Evolutionary conservation across 1,284 basidiomycete species (phyloP), one percentile per base, ranked within the genome.

Genomic region (Cryptococcus sp.): DNA sequence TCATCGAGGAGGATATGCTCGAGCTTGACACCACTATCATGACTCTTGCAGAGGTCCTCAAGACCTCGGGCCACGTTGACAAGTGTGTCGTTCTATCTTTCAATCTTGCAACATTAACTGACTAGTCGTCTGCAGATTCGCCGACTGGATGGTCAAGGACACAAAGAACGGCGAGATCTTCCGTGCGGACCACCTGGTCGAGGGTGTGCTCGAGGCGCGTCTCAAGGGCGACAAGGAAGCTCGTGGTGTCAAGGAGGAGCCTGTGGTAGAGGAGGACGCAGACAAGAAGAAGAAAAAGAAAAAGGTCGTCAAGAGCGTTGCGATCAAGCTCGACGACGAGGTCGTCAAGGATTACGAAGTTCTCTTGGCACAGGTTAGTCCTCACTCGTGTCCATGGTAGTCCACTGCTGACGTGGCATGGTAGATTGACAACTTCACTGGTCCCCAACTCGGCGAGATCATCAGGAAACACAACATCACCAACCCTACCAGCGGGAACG

Each of bases 61-160:
- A 98, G 80, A 90, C 95, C 0, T 98, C 93, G 35, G 96, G 96
- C 39, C 96, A 99, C 80, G 96, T 99, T 57, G 95, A 95, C 62
- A 88, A 95, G 71, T 77, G 58, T 56, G 73, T 65, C 0, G n/a
- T 16, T 39, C 20, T 17, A 42, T 51, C 27, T 6, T 47, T n/a
- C 5, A 23, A 3, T 16, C 47, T n/a, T 23, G n/a, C 45, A 47
- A 11, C 31, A 3, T 16, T 22, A 25, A n/a, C 27, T 40, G 42
- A 45, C 22, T 6, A 19, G 15, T 45, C n/a, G 2, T 45, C 23
- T 8, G 6, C 59, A 77, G 75, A 65, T 99, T 99, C 74, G 90
- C 95, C 19, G 96, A 99, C 77, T 99, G 94, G 94, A 99, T 99
- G 96, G 90, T 92, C 76, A 96, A 96, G 82, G 96, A 99, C 73